Conservation (phyloP, 768 basidiomycete genomes). For the Phallus indusiatus region DNA sequence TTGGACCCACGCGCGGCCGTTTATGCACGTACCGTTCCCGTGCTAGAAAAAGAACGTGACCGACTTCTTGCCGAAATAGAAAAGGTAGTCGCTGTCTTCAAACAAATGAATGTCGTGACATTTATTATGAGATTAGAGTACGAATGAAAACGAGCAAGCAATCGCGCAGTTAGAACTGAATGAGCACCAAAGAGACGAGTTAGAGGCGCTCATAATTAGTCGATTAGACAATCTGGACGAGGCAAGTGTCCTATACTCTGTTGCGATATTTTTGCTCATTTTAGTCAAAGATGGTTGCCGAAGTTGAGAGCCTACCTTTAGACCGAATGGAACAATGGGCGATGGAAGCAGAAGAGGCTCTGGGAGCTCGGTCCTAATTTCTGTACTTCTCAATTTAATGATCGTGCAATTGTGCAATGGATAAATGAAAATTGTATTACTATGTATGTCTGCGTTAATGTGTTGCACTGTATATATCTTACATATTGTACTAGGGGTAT, state of each 20-base stretch:
- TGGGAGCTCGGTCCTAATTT: conserved; percentile 2
- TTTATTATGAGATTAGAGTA: conserved; percentile 33
- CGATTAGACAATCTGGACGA: conserved; percentile 45
- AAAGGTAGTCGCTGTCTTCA: conserved; percentile 20
- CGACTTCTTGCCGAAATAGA: conserved; percentile 28
- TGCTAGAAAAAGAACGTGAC: conserved; percentile 37
- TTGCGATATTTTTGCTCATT: conserved; percentile 9
- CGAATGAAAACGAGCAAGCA: conserved; percentile 42
- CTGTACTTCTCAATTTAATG: background rate
- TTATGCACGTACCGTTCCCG: conserved; percentile 52
- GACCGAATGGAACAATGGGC: conserved; percentile 47
- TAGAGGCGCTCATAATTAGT: conserved; percentile 35
- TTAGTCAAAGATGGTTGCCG: conserved; percentile 31
- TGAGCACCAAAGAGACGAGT: conserved; percentile 32
- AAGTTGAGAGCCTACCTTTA: conserved; percentile 46
- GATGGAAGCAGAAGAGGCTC: conserved; percentile 14
- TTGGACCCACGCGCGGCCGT: conserved; percentile 55
- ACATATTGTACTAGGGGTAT: background rate
- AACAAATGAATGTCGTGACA: background rate
- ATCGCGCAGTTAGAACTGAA: conserved; percentile 42
- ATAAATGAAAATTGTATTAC: background rate
- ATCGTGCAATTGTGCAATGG: background rate
- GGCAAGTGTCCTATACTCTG: conserved; percentile 26
- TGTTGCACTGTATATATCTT: background rate
- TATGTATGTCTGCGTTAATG: background rate